Conservation (phyloP, 192 early-diverging fungal genomes). For the Coemansia sp. region DNA sequence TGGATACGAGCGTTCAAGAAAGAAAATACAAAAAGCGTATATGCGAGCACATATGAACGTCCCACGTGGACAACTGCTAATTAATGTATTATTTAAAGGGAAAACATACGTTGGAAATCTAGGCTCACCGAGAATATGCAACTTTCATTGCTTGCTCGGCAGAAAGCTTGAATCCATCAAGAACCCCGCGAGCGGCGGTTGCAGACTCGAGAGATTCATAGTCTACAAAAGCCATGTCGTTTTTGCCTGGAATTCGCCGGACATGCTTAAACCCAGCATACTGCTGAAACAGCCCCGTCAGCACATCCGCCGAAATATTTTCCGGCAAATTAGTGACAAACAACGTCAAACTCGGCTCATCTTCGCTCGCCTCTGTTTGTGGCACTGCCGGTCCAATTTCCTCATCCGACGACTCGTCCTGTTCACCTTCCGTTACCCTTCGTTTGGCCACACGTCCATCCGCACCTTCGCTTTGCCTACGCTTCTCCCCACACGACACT, state of each 20-base stretch:
- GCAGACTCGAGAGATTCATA: constrained; percentile 37
- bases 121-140: constrained; percentile 33
- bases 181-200: constrained; percentile 36
- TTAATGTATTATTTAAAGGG: not conserved
- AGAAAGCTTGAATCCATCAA: constrained; percentile 43
- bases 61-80: not conserved
- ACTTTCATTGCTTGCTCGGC: constrained; percentile 39
- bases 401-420: constrained; percentile 14
- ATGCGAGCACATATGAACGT: not conserved
- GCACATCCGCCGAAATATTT: constrained; percentile 28
- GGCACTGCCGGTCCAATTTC: constrained; percentile 38
- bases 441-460: constrained; percentile 20
- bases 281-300: constrained; percentile 48
- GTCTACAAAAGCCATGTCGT: constrained; percentile 50
- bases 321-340: constrained; percentile 50
- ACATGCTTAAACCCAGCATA: constrained; percentile 51
- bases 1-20: not conserved
- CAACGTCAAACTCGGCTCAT: constrained; percentile 27
- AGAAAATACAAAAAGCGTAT: not conserved
- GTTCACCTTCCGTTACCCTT: constrained; percentile 1
- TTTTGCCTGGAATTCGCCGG: constrained; percentile 30
- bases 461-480: constrained; percentile 11
- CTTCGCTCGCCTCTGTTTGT: not conserved
- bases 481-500: constrained; percentile 25
- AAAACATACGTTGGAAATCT: not conserved